Conservation (phyloP, 2,329 filamentous ascomycete genomes). For the Pestalotiopsis sp. region DNA sequence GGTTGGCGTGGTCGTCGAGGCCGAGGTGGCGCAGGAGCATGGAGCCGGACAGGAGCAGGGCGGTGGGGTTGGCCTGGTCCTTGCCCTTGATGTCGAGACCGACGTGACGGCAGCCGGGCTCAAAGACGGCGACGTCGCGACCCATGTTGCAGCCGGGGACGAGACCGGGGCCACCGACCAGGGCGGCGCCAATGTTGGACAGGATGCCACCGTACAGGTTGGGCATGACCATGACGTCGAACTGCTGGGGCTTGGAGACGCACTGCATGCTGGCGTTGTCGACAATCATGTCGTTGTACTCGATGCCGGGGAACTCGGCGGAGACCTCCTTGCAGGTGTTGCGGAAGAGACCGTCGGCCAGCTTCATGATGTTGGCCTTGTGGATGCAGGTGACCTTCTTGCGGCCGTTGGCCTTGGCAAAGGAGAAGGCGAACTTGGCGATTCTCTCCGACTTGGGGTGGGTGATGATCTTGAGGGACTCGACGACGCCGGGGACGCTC, state of each 20-base stretch:
- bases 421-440: slow-evolving; percentile 97
- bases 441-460: slow-evolving; percentile 99
- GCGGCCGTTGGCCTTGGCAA: slow-evolving; percentile 96
- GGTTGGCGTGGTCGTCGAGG: slow-evolving; percentile 96
- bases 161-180: slow-evolving; percentile 95
- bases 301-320: slow-evolving; percentile 92
- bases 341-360: slow-evolving; percentile 97
- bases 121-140: slow-evolving; percentile 95
- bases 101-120: slow-evolving; percentile 98
- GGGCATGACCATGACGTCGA: slow-evolving; percentile 99
- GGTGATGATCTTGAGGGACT: slow-evolving; percentile 99
- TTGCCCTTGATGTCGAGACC: slow-evolving; percentile 99
- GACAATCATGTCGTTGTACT: slow-evolving; percentile 99
- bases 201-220: slow-evolving; percentile 99
- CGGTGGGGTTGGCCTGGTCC: slow-evolving; percentile 98
- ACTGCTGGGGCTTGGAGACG: slow-evolving; percentile 94
- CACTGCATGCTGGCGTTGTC: slow-evolving; percentile 99
- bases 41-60: slow-evolving; percentile 89
- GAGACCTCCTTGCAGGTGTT: slow-evolving; percentile 93
- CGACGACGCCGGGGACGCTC: slow-evolving; percentile 92
- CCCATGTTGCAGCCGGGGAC: slow-evolving; percentile 99
- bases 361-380: slow-evolving; percentile 99
- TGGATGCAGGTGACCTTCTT: slow-evolving; percentile 99
- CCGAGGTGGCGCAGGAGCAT: slow-evolving; percentile 98
- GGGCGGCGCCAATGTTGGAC: slow-evolving; percentile 96